These are phyloP conservation scores for Tolypocladium ophioglossoides DNA, from an alignment of 2,329 filamentous ascomycete species.

Conservation along the genomic window DNA sequence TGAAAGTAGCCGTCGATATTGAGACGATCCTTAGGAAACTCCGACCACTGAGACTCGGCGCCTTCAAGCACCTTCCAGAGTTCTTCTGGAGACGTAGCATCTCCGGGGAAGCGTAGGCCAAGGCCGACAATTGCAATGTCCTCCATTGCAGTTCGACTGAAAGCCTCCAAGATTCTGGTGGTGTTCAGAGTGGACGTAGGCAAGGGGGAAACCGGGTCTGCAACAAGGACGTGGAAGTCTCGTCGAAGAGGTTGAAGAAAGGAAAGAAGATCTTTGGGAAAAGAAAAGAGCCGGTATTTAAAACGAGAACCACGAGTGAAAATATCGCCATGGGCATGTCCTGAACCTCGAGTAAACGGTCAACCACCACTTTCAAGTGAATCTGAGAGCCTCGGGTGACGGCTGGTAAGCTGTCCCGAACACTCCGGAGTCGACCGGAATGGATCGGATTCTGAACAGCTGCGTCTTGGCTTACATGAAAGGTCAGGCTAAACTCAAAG, in stretches of 20 bases:
- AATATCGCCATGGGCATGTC: background rate
- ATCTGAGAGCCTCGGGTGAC: background rate
- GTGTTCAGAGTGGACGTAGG: background rate
- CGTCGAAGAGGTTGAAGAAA: background rate
- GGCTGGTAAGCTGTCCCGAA: background rate
- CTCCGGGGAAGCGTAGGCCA: slow-evolving; percentile 39
- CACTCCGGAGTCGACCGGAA: background rate
- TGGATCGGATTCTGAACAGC: background rate
- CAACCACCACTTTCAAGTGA: background rate
- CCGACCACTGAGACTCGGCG: slow-evolving; percentile 35
- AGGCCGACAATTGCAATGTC: slow-evolving; percentile 43
- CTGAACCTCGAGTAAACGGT: background rate
- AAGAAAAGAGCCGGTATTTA: background rate
- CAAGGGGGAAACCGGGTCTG: background rate
- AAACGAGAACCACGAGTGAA: background rate
- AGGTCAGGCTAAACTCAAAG: background rate
- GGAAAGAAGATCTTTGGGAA: too few relatives aligned
- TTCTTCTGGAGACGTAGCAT: slow-evolving; percentile 29
- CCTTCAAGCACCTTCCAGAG: slow-evolving; percentile 38
- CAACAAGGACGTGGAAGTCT: too few relatives aligned
- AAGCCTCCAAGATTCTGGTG: background rate
- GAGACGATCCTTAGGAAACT: slow-evolving; percentile 37
- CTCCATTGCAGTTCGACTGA: slow-evolving; percentile 14
- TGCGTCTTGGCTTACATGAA: background rate
- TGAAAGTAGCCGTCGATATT: slow-evolving; percentile 44